These are phyloP conservation scores for Saturnispora bothae DNA, from an alignment of 805 yeast species.

Conservation along the genomic window DNA sequence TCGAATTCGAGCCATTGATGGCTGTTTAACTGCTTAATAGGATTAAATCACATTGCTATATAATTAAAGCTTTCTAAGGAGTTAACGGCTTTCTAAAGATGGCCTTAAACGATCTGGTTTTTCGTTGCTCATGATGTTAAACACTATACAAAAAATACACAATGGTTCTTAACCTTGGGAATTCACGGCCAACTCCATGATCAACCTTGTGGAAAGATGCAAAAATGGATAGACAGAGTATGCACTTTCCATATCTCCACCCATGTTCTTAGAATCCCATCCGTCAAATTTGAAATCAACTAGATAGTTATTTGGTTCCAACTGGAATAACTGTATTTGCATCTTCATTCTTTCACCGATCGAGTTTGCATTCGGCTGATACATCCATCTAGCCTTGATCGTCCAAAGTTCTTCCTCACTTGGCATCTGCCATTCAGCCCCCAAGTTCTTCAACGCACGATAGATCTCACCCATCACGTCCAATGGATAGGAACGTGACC, in stretches of 20 bases:
- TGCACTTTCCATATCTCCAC: slow-evolving; percentile 71
- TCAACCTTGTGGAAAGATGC: slow-evolving; percentile 82
- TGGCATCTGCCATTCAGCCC: slow-evolving; percentile 97
- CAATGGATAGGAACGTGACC: slow-evolving; percentile 90
- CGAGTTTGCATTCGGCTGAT: slow-evolving; percentile 31
- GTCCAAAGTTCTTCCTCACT: slow-evolving; percentile 95
- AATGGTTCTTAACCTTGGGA: slow-evolving; percentile 42
- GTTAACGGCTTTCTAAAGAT: too few species aligned
- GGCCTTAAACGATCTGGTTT: too few species aligned
- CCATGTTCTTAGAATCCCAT: slow-evolving; percentile 56
- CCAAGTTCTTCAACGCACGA: slow-evolving; percentile 82
- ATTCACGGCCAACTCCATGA: slow-evolving; percentile 95
- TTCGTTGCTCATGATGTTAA: too few species aligned
- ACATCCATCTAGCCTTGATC: slow-evolving; percentile 88
- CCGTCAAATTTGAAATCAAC: slow-evolving; percentile 98
- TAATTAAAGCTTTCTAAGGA: too few species aligned
- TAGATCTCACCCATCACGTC: slow-evolving; percentile 99
- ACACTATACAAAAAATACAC: too few species aligned
- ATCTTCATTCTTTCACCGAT: slow-evolving; percentile 83
- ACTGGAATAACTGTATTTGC: slow-evolving; percentile 92
- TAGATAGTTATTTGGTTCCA: slow-evolving; percentile 90
- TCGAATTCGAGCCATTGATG: too few species aligned
- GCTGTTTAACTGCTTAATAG: too few species aligned
- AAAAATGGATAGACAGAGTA: slow-evolving; percentile 92
- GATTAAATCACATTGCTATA: too few species aligned